These are phyloP conservation scores for Paraconiothyrium sp. DNA, from an alignment of 2,329 filamentous ascomycete species.

Conservation along the genomic window DNA sequence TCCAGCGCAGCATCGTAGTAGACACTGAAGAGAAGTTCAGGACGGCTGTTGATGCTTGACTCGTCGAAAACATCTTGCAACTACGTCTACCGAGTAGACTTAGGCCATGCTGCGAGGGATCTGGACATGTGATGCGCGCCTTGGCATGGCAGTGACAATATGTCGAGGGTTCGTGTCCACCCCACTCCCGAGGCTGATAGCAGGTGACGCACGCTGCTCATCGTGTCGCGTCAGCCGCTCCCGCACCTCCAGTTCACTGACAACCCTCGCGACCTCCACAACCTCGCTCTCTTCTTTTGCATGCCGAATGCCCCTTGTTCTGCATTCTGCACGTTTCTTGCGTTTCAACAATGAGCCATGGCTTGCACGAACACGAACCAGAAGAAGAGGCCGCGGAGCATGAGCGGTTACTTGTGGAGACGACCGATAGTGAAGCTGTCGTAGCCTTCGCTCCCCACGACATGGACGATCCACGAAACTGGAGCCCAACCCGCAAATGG, in stretches of 20 bases:
- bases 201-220: background rate
- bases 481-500: conserved; percentile 46
- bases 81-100: no score
- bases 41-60: background rate
- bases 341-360: background rate
- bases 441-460: conserved; percentile 30
- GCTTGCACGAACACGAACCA: background rate
- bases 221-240: conserved; percentile 4
- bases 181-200: background rate
- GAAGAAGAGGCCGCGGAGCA: conserved; percentile 3
- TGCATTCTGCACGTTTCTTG: background rate
- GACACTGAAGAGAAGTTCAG: no score
- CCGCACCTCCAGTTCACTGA: background rate
- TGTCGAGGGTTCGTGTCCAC: background rate
- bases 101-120: background rate
- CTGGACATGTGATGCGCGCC: background rate
- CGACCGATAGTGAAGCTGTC: conserved; percentile 5
- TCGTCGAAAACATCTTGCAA: background rate
- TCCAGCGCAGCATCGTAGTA: no score
- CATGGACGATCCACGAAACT: conserved; percentile 47
- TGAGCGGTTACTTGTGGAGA: conserved; percentile 3
- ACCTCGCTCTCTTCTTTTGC: background rate
- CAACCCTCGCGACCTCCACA: background rate
- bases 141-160: background rate
- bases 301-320: background rate